Conservation (phyloP, 2,329 filamentous ascomycete genomes). For the Neopestalotiopsis sp. region DNA sequence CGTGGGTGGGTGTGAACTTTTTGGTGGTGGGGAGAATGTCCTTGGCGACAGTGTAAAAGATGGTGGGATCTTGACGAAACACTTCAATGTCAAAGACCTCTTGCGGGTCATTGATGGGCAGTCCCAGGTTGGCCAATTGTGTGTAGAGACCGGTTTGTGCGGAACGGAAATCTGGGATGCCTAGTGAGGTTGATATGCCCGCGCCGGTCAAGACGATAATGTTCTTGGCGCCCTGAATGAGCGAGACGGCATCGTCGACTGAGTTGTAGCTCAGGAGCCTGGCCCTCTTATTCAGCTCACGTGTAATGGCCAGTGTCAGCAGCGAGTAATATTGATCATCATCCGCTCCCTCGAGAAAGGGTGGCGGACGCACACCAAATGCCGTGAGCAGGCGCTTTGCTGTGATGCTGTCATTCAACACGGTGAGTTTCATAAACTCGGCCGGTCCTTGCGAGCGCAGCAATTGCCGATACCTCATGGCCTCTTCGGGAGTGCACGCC, state of each 20-base stretch:
- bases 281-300: constrained; percentile 81
- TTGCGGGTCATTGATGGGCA: constrained; percentile 77
- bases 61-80: constrained; percentile 84
- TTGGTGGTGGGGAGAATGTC: constrained; percentile 84
- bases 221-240: constrained; percentile 77
- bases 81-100: constrained; percentile 92
- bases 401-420: constrained; percentile 72
- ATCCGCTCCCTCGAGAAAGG: constrained; percentile 73
- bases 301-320: constrained; percentile 76
- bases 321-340: constrained; percentile 79
- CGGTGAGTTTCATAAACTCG: constrained; percentile 75
- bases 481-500: constrained; percentile 63
- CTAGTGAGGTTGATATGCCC: constrained; percentile 94
- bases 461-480: constrained; percentile 69
- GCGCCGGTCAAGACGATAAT: constrained; percentile 95
- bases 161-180: constrained; percentile 96
- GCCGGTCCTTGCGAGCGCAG: constrained; percentile 79
- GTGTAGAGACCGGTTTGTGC: constrained; percentile 92
- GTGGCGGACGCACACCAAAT: constrained; percentile 78
- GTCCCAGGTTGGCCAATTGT: constrained; percentile 77
- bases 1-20: constrained; percentile 88
- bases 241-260: constrained; percentile 81
- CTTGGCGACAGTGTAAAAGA: constrained; percentile 91
- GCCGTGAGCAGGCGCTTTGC: constrained; percentile 86
- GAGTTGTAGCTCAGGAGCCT: constrained; percentile 84